Conservation (phyloP, 1,284 basidiomycete species). For the Cutaneotrichosporon sp. region DNA sequence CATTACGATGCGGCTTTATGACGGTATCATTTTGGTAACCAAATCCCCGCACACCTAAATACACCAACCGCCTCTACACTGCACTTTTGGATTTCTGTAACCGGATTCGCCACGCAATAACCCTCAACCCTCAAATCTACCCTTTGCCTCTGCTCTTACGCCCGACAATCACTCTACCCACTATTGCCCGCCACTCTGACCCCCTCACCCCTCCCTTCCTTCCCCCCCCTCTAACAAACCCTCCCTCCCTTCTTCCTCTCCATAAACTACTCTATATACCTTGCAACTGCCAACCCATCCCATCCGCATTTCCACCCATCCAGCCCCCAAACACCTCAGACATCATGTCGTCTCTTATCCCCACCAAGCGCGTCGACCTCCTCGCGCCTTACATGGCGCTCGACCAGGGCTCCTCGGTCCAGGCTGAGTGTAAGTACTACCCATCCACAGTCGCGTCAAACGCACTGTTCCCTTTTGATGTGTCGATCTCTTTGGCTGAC, state of each 20-base stretch:
- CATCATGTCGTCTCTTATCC: constrained; percentile 50
- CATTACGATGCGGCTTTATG: not conserved
- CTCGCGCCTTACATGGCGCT: constrained; percentile 82
- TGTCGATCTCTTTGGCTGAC: constrained; percentile 9
- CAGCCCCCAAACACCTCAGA: constrained; percentile 4
- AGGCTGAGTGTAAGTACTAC: constrained; percentile 77
- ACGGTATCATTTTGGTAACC: not conserved
- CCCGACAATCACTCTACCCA: not conserved
- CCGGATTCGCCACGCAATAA: not conserved
- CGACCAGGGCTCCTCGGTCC: constrained; percentile 78
- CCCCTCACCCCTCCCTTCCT: no score
- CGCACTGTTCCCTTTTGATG: not conserved
- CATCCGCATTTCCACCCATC: not conserved
- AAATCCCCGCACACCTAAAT: not conserved
- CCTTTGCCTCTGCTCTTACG: not conserved
- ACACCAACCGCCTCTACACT: not conserved
- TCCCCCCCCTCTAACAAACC: not conserved
- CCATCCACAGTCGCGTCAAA: not conserved
- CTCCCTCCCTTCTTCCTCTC: not conserved
- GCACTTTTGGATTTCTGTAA: not conserved
- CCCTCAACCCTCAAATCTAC: not conserved
- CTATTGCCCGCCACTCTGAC: not conserved
- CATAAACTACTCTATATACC: constrained; percentile 4
- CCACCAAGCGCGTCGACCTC: constrained; percentile 72
- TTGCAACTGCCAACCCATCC: no score